phyloP scores from a whole-genome alignment of 495 filamentous ascomycete genomes.

The Xylaria curta region DNA sequence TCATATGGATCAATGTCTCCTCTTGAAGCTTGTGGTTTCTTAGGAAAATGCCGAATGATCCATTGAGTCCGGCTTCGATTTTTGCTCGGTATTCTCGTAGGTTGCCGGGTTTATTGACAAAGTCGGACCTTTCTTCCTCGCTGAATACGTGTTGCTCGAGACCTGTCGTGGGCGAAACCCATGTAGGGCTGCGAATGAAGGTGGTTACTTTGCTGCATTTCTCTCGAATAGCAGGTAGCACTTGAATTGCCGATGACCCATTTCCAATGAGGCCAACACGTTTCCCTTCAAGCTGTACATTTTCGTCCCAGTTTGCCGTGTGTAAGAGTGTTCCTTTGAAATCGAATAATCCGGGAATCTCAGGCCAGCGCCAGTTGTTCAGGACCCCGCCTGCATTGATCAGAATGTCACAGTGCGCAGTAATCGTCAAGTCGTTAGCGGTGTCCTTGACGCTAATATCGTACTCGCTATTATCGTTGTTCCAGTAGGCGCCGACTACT shows the following conservation, averaged over 20 bases:
- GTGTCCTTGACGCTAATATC: conserved; percentile 41
- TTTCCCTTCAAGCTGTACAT: conserved; percentile 53
- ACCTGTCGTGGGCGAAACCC: conserved; percentile 61
- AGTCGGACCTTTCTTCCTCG: conserved; percentile 42
- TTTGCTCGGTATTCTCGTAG: conserved; percentile 46
- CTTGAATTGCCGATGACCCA: conserved; percentile 55
- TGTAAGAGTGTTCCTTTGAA: conserved; percentile 58
- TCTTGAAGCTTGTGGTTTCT: conserved; percentile 46
- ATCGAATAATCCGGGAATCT: conserved; percentile 48
- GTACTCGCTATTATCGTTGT: conserved; percentile 34
- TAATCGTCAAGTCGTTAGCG: conserved; percentile 29
- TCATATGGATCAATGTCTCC: conserved; percentile 39
- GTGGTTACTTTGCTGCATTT: conserved; percentile 29
- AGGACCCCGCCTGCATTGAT: conserved; percentile 36
- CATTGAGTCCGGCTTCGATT: conserved; percentile 53
- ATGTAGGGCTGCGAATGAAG: conserved; percentile 64
- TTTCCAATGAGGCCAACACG: conserved; percentile 48
- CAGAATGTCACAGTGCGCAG: conserved; percentile 35
- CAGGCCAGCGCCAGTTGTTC: conserved; percentile 56
- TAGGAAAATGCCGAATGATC: conserved; percentile 54
- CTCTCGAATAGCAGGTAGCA: conserved; percentile 57
- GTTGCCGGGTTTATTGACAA: conserved; percentile 44
- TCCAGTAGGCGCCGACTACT: conserved; percentile 42
- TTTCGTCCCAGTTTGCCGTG: conserved; percentile 57
- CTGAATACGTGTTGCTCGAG: conserved; percentile 44